Evolutionary conservation across 495 filamentous ascomycete species (phyloP).

Genomic region (Hypoxylon rickii): DNA sequence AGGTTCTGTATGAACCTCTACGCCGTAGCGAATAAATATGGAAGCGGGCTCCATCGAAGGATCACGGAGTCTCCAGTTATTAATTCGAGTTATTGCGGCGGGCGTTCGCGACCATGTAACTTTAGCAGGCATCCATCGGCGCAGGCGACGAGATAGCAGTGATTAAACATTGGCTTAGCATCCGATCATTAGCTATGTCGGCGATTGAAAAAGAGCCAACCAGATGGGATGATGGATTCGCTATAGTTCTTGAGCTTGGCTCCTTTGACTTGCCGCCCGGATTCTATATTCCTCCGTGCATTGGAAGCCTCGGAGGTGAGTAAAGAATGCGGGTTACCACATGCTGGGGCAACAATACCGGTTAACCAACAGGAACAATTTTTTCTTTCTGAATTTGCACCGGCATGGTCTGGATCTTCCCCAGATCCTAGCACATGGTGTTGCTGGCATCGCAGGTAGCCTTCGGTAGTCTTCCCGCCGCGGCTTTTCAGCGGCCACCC

Average conservation of each 20-base stretch:
- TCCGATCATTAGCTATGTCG: conserved; percentile 6
- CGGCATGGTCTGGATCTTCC: conserved; percentile 15
- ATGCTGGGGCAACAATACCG: conserved; percentile 3
- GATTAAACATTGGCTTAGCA: too few species aligned
- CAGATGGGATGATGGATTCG: conserved; percentile 4
- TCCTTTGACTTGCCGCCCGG: conserved; percentile 6
- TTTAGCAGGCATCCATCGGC: conserved; percentile 2
- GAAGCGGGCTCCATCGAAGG: conserved; percentile 17
- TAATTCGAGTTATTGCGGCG: conserved; percentile 3
- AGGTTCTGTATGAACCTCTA: not conserved
- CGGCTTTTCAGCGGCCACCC: conserved; percentile 9
- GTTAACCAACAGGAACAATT: not conserved
- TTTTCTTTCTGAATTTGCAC: conserved; percentile 2
- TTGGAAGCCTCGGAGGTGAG: not conserved
- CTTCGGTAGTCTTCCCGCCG: conserved; percentile 30
- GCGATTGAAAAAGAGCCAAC: conserved; percentile 5
- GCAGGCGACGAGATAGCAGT: too few species aligned
- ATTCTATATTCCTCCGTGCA: conserved; percentile 10
- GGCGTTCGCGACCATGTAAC: conserved; percentile 1
- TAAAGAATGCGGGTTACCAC: not conserved
- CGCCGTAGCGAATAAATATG: conserved; percentile 1
- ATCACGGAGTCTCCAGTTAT: conserved; percentile 19
- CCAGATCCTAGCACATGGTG: conserved; percentile 11
- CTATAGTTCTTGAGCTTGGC: not conserved
- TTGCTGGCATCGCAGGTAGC: conserved; percentile 5